Evolutionary conservation across 345 rosid species (phyloP).

Genomic region (rapeseed (Brassica napus)): Da-Ae NC_063447.1:17633001-17633500

Average conservation of each 20-base stretch:
- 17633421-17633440: constrained; percentile 25
- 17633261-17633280: constrained; percentile 71
- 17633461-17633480: constrained; percentile 82
- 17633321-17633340: constrained; percentile 75
- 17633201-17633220: constrained; percentile 76
- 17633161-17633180: constrained; percentile 65
- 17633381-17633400: constrained; percentile 38
- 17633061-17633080: constrained; percentile 3
- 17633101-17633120: background rate
- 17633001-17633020: constrained; percentile 56
- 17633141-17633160: constrained; percentile 46
- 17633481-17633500: constrained; percentile 88
- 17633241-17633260: constrained; percentile 66
- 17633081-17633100: background rate
- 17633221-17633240: constrained; percentile 65
- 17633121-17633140: constrained; percentile 5
- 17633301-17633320: constrained; percentile 70
- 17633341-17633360: constrained; percentile 62
- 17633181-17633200: constrained; percentile 84
- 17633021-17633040: constrained; percentile 74
- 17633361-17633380: constrained; percentile 33
- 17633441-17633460: constrained; percentile 59
- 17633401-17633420: constrained; percentile 24
- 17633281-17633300: constrained; percentile 70
- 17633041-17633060: constrained; percentile 16